These are phyloP conservation scores for Colletotrichum sp. DNA, from an alignment of 2,329 filamentous ascomycete genomes.

Conservation along the genomic window DNA sequence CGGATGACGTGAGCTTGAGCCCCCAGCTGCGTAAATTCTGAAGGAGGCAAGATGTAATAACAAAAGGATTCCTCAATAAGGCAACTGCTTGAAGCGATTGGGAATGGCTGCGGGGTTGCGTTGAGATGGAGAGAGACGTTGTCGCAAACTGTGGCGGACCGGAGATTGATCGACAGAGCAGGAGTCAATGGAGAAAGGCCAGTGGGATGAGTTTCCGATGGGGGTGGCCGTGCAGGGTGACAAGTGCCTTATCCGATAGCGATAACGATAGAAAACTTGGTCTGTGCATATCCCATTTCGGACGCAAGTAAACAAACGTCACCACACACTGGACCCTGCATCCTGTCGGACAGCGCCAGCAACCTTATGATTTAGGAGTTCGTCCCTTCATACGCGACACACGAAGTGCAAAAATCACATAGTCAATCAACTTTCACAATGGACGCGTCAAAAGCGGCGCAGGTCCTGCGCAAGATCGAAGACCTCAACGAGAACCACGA, in stretches of 20 bases:
- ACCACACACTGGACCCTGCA: not conserved
- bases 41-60: not conserved
- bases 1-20: not conserved
- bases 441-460: constrained; percentile 35
- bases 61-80: not conserved
- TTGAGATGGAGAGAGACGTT: not conserved
- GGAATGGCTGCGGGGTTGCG: not conserved
- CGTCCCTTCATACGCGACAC: not conserved
- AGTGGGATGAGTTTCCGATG: not conserved
- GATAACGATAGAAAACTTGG: constrained; percentile 2
- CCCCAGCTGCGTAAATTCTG: not conserved
- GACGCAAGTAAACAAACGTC: constrained; percentile 44
- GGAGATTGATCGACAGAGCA: constrained; percentile 1
- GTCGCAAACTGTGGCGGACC: constrained; percentile 4
- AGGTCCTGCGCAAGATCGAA: constrained; percentile 54
- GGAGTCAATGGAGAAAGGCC: not conserved
- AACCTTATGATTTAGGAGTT: not conserved
- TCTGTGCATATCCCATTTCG: constrained; percentile 27
- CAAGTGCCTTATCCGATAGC: not conserved
- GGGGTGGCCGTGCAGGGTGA: not conserved
- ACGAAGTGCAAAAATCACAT: not conserved
- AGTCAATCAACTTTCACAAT: constrained; percentile 24
- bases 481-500: constrained; percentile 63
- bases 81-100: not conserved
- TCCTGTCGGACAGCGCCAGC: not conserved